Evolutionary conservation across 768 basidiomycete genomes (phyloP), one percentile per base, ranked within the genome.

Genomic region (Pulveroboletus sp.): DNA sequence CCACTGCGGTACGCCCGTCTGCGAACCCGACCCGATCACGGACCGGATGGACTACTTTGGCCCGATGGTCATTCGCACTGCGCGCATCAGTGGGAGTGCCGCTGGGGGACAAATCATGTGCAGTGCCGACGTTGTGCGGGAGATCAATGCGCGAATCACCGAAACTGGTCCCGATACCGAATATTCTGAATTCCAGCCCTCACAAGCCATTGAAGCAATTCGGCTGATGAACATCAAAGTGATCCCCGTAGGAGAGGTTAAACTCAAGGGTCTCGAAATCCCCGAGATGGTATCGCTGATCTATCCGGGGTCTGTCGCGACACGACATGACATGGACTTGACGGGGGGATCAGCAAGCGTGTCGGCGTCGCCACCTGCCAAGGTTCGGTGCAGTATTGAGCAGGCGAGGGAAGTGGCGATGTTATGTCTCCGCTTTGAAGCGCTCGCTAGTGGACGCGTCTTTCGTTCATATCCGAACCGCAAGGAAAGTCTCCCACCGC

Each of bases 21-120:
- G 93, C 63, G 94, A 96, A 62, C 78, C 82, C 4, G 96, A 99
- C 68, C 86, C 88, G 2, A 84, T 92, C 63, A 95, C 93, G 5
- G 75, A 83, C 51, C 86, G 96, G 39, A 98, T 99, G 96, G 95
- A 98, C 67, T 98, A 98, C 69, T 90, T 95, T 60, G 94, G 94
- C 0, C 86, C 93, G 1, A 91, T 96, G 82, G 92, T 95, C 57
- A 98, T 97, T 68, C 88, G 93, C 30, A 78, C 94, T 0, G 83
- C 95, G 6, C 80, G 95, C 36, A 89, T 99, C 60, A 81, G 76
- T 52, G 82, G 84, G 18, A 79, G 74, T 50, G 93, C 96, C 1
- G 81, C 82, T 8, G 96, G 96, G 7, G 96, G 96, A 0, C 92
- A 98, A 67, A 90, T 98, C 63, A 86, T 89, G 81, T 86, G 89